These are phyloP conservation scores for Smallanthus sonchifolius DNA, from an alignment of 129 eudicot species.

Conservation along the genomic window DNA sequence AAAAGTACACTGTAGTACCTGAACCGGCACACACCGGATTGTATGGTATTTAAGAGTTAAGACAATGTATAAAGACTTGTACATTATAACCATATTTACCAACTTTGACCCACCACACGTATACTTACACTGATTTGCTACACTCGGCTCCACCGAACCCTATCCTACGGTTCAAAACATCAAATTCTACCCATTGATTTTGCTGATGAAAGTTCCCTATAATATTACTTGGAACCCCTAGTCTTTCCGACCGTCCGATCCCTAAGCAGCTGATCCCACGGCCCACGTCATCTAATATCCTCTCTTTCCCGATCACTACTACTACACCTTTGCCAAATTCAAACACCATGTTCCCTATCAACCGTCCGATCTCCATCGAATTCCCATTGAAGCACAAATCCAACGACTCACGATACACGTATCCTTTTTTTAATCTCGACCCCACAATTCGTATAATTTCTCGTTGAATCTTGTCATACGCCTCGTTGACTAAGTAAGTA, in stretches of 20 bases:
- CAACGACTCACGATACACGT: slow-evolving; percentile 52
- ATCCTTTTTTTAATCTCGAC: slow-evolving; percentile 40
- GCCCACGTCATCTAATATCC: slow-evolving; percentile 63
- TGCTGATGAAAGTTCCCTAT: slow-evolving; percentile 86
- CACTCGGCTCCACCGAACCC: slow-evolving; percentile 85
- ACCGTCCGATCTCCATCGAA: slow-evolving; percentile 44
- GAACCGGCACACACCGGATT: slow-evolving; percentile 27
- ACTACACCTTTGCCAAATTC: slow-evolving; percentile 56
- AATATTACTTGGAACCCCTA: slow-evolving; percentile 66
- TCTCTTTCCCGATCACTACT: slow-evolving; percentile 28
- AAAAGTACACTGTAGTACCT: slow-evolving; percentile 24
- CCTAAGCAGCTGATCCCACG: slow-evolving; percentile 70
- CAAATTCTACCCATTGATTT: slow-evolving; percentile 84
- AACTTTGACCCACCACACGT: slow-evolving; percentile 3
- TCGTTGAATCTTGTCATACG: slow-evolving; percentile 51
- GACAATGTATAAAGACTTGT: slow-evolving; percentile 15
- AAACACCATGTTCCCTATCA: slow-evolving; percentile 67
- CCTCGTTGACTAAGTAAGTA: slow-evolving; percentile 60
- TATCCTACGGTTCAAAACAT: slow-evolving; percentile 52
- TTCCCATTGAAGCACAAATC: slow-evolving; percentile 77
- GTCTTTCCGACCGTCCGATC: slow-evolving; percentile 62
- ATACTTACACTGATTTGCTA: slow-evolving; percentile 45
- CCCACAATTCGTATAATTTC: slow-evolving; percentile 44
- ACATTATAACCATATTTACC: slow-evolving; percentile 31
- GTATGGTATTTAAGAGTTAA: slow-evolving; percentile 9